Evolutionary conservation across 1,284 basidiomycete species (phyloP).

Genomic region (Wolfiporia cocos): DNA sequence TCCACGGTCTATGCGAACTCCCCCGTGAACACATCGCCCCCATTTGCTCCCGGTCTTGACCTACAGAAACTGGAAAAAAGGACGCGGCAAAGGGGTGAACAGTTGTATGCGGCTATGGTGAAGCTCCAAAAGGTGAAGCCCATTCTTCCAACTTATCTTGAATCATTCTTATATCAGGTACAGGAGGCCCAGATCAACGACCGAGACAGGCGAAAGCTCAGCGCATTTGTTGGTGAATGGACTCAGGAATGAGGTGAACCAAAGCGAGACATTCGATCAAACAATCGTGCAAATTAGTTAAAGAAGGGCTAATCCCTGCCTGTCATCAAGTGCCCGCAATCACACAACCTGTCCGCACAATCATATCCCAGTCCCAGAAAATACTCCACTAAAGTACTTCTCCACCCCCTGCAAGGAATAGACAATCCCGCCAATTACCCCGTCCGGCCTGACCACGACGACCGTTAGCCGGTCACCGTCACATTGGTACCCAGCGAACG

Average conservation of each 20-base stretch:
- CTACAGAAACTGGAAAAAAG: slow-evolving; percentile 6
- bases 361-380: too few relatives aligned
- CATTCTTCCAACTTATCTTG: background rate
- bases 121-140: slow-evolving; percentile 15
- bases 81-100: slow-evolving; percentile 8
- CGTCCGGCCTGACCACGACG: slow-evolving; percentile 19
- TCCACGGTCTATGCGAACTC: slow-evolving; percentile 17
- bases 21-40: slow-evolving; percentile 21
- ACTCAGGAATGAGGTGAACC: too few relatives aligned
- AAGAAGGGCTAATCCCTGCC: too few relatives aligned
- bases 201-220: slow-evolving; percentile 17
- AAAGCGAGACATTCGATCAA: too few relatives aligned
- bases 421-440: slow-evolving; percentile 16
- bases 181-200: slow-evolving; percentile 14
- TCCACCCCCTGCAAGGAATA: slow-evolving; percentile 7
- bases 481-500: slow-evolving; percentile 11
- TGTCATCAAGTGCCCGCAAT: too few relatives aligned
- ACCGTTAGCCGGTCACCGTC: slow-evolving; percentile 4
- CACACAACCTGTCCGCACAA: too few relatives aligned
- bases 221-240: slow-evolving; percentile 21
- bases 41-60: slow-evolving; percentile 13
- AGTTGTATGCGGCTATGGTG: slow-evolving; percentile 11
- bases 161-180: background rate
- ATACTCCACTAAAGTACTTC: slow-evolving; percentile 10
- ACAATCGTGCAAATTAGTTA: too few relatives aligned